phyloP scores from a whole-genome alignment of 2,329 filamentous ascomycete genomes.

The Talaromyces sp. region DNA sequence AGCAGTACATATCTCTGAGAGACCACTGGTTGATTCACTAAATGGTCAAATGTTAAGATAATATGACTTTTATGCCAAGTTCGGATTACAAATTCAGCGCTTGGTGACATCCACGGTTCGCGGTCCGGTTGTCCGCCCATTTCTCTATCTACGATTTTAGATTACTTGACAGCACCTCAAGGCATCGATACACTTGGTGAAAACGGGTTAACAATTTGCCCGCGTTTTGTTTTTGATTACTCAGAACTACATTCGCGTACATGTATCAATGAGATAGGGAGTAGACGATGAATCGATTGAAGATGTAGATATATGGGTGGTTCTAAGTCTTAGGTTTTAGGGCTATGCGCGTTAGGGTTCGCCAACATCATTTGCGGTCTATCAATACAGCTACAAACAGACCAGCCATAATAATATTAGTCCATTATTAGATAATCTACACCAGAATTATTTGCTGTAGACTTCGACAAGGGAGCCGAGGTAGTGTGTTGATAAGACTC shows the following conservation, averaged over 20 bases:
- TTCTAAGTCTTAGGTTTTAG: neutral
- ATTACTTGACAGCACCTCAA: neutral
- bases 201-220: neutral
- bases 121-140: neutral
- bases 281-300: neutral
- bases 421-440: neutral
- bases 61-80: neutral
- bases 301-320: neutral
- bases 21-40: neutral
- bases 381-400: neutral
- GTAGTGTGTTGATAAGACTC: neutral
- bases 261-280: neutral
- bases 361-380: neutral
- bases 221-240: neutral
- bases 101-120: neutral
- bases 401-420: neutral
- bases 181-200: neutral
- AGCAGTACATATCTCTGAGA: neutral
- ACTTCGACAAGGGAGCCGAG: neutral
- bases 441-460: neutral
- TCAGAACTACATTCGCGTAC: neutral
- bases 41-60: neutral
- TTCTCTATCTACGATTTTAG: neutral
- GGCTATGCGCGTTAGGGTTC: neutral
- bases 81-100: neutral